Evolutionary conservation across 1,284 basidiomycete species (phyloP), one percentile per base, ranked within the genome.

Genomic region (Rhodotorula sp.): DNA sequence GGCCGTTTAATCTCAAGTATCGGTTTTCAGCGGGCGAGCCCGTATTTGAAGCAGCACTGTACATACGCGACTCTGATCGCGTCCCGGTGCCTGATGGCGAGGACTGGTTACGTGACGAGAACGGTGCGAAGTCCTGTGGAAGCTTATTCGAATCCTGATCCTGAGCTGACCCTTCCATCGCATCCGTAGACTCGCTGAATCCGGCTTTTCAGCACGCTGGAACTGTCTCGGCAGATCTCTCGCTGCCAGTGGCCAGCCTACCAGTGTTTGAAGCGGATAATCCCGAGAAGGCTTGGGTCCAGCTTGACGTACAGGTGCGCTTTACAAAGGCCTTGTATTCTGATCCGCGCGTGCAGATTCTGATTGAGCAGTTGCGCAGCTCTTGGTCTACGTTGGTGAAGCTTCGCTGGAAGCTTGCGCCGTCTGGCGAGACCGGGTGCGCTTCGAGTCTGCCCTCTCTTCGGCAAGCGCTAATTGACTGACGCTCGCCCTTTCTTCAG

Each of bases 251-350:
- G 16, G 64, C 26, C 5, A 15, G 31, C 8, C 60, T 62, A 23
- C 14, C 28, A 2, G 58, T 61, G n/a, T 47, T 50, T 1, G 67
- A 49, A 0, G 28, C 48, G 31, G 28, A n/a, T 3, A 26, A 12
- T 14, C 50, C 21, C 0, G 55, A 49, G 5, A n/a, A 45, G 18
- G 64, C 60, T 1, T 69, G 55, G 38, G 71, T 69, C 8, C 60
- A 56, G 23, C 64, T 72, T 14, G 62, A 72, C 18, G 23, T 63
- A 1, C 49, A 63, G 21, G 61, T 63, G 61, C 56, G 45, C 16
- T 15, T 26, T 7, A 18, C 23, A 23, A 0, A 7, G 2, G 43
- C 16, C 26, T 16, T 31, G 54, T 28, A 5, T 34, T 18, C 12
- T 23, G 5, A 23, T 31, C 2, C n/a, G 21, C 38, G 19, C 57